Conservation (phyloP, 2,329 filamentous ascomycete species). For the Xylariaceae sp. region DNA sequence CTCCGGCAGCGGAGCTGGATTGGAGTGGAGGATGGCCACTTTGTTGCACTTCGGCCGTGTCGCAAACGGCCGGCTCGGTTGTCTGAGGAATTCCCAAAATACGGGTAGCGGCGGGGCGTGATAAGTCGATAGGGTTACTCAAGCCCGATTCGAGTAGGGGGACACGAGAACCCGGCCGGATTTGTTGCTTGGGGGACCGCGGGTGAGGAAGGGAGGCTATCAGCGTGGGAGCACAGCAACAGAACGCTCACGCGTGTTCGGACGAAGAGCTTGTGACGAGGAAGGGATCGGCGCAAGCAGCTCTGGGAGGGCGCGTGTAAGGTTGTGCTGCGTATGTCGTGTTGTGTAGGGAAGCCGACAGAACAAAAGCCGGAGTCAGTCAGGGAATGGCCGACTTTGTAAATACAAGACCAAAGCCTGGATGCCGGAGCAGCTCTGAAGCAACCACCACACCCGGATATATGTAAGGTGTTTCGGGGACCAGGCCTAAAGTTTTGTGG, state of each 20-base stretch:
- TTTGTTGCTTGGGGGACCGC: constrained; percentile 12
- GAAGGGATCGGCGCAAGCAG: constrained; percentile 10
- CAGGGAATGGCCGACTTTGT: constrained; percentile 15
- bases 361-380: constrained; percentile 11
- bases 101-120: constrained; percentile 6
- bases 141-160: constrained; percentile 9
- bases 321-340: constrained; percentile 8
- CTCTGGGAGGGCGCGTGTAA: constrained; percentile 8
- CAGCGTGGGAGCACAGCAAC: constrained; percentile 7
- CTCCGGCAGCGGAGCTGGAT: constrained; percentile 57
- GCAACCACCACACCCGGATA: constrained; percentile 18
- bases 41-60: constrained; percentile 38
- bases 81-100: constrained; percentile 7
- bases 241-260: neutral
- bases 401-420: constrained; percentile 14
- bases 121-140: constrained; percentile 5
- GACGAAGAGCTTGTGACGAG: constrained; percentile 7
- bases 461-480: constrained; percentile 19
- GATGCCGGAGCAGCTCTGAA: constrained; percentile 11
- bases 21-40: constrained; percentile 56
- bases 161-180: constrained; percentile 12
- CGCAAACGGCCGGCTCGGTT: constrained; percentile 20
- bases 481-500: constrained; percentile 14
- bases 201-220: constrained; percentile 7
- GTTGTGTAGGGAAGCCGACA: constrained; percentile 12